Percentiles rank a stretch among this genome's conserved stretches.
These are phyloP conservation scores for Solanum pimpinellifolium DNA, from an alignment of 257 asterid species.

Conservation along the genomic window DNA sequence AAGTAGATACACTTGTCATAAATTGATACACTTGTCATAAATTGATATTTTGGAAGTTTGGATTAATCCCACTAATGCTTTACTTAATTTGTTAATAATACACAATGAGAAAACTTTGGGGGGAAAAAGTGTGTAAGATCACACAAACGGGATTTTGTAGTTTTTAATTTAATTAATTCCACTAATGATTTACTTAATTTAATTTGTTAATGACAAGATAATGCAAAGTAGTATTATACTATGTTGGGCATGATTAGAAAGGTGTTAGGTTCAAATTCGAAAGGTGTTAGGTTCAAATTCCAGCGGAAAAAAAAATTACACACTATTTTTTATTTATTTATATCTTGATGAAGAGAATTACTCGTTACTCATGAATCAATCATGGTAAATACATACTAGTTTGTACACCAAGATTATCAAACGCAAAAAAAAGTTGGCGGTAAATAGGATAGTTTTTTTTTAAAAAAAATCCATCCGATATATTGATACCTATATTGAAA, in stretches of 20 bases:
- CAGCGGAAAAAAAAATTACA: not conserved
- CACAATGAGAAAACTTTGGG: not conserved
- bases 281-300: not conserved
- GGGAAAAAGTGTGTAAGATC: no score
- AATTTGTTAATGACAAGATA: not conserved
- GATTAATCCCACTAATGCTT: not conserved
- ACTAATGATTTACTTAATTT: not conserved
- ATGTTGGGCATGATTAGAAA: not conserved
- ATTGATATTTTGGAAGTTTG: not conserved
- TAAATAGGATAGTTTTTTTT: no score
- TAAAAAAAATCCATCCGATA: rapidly evolving
- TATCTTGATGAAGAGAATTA: no score
- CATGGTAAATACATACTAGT: not conserved
- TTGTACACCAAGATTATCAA: not conserved
- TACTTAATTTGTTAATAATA: not conserved
- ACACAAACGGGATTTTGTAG: not conserved
- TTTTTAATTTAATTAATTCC: not conserved
- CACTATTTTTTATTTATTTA: no score
- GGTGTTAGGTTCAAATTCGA: not conserved
- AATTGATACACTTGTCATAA: no score
- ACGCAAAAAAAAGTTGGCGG: not conserved
- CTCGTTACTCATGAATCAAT: no score
- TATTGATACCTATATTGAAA: no score
- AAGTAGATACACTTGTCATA: not conserved
- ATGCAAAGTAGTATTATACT: not conserved